phyloP scores from a whole-genome alignment of 257 asterid genomes.

The Penstemon davidsonii region DNA sequence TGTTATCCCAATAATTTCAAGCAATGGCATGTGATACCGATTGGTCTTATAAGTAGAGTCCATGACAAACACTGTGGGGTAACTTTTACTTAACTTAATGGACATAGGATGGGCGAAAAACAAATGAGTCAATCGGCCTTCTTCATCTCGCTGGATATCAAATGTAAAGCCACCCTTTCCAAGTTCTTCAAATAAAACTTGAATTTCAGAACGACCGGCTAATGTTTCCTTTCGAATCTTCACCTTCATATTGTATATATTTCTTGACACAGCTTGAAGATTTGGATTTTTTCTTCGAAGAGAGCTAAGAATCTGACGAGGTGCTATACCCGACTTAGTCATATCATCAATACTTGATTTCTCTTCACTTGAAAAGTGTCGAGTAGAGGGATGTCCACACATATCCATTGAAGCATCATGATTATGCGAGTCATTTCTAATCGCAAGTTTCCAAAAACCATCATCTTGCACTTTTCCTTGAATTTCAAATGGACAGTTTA shows the following conservation, averaged over 20 bases:
- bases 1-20: not conserved
- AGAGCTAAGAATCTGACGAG: no score
- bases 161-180: not conserved
- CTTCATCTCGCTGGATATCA: not conserved
- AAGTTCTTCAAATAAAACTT: not conserved
- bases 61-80: conserved; percentile 16
- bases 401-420: no score
- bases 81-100: not conserved
- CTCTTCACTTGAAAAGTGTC: no score
- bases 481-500: no score
- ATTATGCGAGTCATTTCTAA: no score
- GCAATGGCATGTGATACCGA: not conserved
- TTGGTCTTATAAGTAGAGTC: conserved; percentile 15
- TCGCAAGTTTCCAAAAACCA: no score
- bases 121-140: conserved; percentile 1
- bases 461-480: no score
- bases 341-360: no score
- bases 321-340: no score
- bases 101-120: conserved; percentile 16
- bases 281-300: not conserved
- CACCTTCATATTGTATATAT: not conserved
- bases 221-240: not conserved
- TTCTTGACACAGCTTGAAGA: not conserved
- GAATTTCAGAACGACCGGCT: not conserved
- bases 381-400: no score